These are phyloP conservation scores for Talaromyces proteolyticus DNA, from an alignment of 495 filamentous ascomycete genomes.

Conservation along the genomic window DNA sequence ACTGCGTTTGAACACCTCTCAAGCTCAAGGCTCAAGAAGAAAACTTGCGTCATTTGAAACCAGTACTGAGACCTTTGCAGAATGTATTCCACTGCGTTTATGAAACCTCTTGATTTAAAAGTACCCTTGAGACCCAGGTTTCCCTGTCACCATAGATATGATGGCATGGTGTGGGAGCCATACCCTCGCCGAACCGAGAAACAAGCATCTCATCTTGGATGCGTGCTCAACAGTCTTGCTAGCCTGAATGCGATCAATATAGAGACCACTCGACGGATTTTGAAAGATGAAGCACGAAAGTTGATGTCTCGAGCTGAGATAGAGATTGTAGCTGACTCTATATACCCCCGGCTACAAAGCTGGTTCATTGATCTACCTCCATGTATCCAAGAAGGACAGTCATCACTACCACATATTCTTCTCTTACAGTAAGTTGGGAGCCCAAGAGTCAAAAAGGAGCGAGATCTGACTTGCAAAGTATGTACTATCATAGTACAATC, in stretches of 20 bases:
- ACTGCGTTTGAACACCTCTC: conserved; percentile 15
- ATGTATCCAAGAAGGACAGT: conserved; percentile 16
- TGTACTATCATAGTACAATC: conserved; percentile 24
- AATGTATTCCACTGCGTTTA: conserved; percentile 15
- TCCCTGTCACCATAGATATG: conserved; percentile 10
- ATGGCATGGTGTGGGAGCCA: conserved; percentile 25
- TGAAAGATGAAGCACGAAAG: conserved; percentile 16
- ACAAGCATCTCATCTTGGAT: conserved; percentile 26
- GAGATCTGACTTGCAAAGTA: conserved; percentile 2
- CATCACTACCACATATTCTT: conserved; percentile 27
- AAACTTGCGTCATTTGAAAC: neutral
- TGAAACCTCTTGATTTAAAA: conserved; percentile 18
- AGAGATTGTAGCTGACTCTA: conserved; percentile 12
- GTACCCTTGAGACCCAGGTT: conserved; percentile 12
- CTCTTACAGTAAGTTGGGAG: conserved; percentile 26
- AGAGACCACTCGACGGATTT: conserved; percentile 19
- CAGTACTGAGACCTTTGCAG: conserved; percentile 12
- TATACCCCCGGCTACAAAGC: conserved; percentile 18
- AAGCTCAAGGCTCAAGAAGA: conserved; percentile 18
- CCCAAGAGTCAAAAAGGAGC: no score
- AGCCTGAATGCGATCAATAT: conserved; percentile 19
- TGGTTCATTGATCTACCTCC: conserved; percentile 23
- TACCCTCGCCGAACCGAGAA: conserved; percentile 30
- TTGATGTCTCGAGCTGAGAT: conserved; percentile 10
- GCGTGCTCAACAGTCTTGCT: conserved; percentile 17